A percentile compares a stretch with the other conserved stretches of the same genome.
Conservation (phyloP, 495 filamentous ascomycete species). For the Melanomma pulvis-pyrius region DNA sequence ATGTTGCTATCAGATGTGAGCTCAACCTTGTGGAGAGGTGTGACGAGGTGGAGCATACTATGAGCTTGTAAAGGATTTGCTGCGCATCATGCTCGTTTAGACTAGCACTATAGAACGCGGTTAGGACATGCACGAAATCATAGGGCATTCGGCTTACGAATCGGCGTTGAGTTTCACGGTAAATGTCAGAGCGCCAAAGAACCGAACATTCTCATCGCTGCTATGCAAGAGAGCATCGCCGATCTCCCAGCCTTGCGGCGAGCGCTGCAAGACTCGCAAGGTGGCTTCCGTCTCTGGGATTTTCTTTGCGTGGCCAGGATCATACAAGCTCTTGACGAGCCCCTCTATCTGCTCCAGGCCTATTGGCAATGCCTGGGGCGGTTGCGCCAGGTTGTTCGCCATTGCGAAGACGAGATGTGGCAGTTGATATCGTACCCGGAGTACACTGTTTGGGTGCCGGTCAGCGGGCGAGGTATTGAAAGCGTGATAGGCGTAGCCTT, state of each 20-base stretch:
- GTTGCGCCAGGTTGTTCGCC: constrained; percentile 4
- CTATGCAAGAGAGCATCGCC: constrained; percentile 71
- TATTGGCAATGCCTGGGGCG: constrained; percentile 12
- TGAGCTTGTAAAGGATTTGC: constrained; percentile 68
- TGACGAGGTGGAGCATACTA: constrained; percentile 57
- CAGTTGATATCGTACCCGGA: not conserved
- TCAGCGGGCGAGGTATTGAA: not conserved
- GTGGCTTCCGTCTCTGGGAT: constrained; percentile 72
- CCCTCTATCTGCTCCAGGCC: constrained; percentile 29
- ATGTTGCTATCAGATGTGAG: constrained; percentile 26
- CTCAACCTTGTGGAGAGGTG: not conserved
- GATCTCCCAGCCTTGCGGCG: constrained; percentile 80
- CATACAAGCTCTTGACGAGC: constrained; percentile 33
- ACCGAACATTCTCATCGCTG: constrained; percentile 71
- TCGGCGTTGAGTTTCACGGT: constrained; percentile 89
- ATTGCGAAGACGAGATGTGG: constrained; percentile 4
- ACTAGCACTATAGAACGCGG: constrained; percentile 52
- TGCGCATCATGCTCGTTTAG: constrained; percentile 63
- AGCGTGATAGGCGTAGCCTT: not conserved
- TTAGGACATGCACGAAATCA: constrained; percentile 26
- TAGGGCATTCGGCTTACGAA: constrained; percentile 54
- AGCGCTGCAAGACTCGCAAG: constrained; percentile 76
- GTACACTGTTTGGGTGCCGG: not conserved
- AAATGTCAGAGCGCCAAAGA: constrained; percentile 93
- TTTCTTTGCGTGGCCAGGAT: constrained; percentile 60